Evolutionary conservation across 1,139 yeast genomes (phyloP), one percentile per base, ranked within the genome.

Genomic region (Yamadazyma siamensis): DNA sequence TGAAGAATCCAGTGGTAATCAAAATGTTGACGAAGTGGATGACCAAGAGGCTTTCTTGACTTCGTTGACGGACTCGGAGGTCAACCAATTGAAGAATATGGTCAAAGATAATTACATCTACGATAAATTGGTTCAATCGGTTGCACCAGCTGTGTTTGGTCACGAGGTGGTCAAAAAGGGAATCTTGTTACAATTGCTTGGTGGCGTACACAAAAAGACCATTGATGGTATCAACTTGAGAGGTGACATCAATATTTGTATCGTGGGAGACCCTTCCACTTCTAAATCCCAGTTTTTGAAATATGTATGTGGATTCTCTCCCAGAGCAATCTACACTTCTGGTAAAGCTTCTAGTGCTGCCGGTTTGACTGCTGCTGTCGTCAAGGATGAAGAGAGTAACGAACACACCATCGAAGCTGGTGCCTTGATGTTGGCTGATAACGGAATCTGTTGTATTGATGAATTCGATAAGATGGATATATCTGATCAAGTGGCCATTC

Each of bases 281-380:
- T 88, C 98, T 17, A 91, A 91, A 56, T 89, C 97, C 0, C 99
- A 91, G 55, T 91, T 91, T 53, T 68, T 91, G 51, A 91, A 94
- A 59, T 94, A 94, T 55, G 96, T 91, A 11, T 84, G 91, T 49
- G 79, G 85, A 2, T 88, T 91, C 56, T 76, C 94, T 21, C 97
- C 98, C 16, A 74, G 99, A 49, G 88, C 97, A 1, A 89, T 91
- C 22, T 91, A 94, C 54, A 94, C 99, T 1, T 89, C 97, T 0
- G 99, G 99, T 59, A 91, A 91, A 54, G 98, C 99, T 0, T 89
- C 97, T 0, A 79, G 96, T 2, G 99, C 99, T 3, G 99, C 99
- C 10, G 98, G 98, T 68, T 72, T 91, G 47, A 91, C 99, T 2
- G 99, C 98, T 1, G 95, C 97, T 0, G 99, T 91, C 16, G 95